Conservation (phyloP, 148 eudicot genomes). For the Camellia sinensis region DNA sequence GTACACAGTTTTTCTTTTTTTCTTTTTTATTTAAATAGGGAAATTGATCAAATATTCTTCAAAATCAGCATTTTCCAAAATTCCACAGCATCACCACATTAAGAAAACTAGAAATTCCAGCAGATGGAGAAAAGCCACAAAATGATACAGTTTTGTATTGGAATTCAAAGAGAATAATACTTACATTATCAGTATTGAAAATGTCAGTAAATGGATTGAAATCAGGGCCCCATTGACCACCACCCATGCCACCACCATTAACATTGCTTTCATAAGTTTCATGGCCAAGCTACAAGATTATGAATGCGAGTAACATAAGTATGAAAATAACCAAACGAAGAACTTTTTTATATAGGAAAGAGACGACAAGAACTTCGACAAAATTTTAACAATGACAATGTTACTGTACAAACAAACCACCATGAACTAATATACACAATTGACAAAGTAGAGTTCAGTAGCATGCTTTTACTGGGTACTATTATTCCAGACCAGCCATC, state of each 20-base stretch:
- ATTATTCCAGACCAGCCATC: background rate
- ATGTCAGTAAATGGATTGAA: constrained; percentile 60
- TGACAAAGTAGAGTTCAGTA: background rate
- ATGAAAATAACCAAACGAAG: background rate
- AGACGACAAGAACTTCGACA: background rate
- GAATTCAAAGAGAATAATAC: constrained; percentile 17
- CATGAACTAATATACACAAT: background rate
- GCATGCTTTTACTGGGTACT: background rate
- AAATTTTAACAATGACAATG: background rate
- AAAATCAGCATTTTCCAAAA: background rate
- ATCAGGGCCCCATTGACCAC: constrained; percentile 39
- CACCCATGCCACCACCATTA: constrained; percentile 47
- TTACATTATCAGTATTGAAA: constrained; percentile 55
- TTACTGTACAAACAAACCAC: background rate
- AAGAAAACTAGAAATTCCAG: constrained; percentile 8
- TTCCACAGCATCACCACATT: constrained; percentile 13
- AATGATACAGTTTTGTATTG: background rate
- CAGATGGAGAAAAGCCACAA: background rate
- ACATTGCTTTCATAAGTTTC: constrained; percentile 48
- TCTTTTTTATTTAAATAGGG: background rate
- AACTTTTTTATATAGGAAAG: background rate
- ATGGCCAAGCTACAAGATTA: constrained; percentile 67
- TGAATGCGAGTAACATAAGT: background rate
- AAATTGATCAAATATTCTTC: background rate
- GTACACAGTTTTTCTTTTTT: background rate